phyloP scores from a whole-genome alignment of 2,329 filamentous ascomycete genomes.

The Penicillium fuscoglaucum region DNA sequence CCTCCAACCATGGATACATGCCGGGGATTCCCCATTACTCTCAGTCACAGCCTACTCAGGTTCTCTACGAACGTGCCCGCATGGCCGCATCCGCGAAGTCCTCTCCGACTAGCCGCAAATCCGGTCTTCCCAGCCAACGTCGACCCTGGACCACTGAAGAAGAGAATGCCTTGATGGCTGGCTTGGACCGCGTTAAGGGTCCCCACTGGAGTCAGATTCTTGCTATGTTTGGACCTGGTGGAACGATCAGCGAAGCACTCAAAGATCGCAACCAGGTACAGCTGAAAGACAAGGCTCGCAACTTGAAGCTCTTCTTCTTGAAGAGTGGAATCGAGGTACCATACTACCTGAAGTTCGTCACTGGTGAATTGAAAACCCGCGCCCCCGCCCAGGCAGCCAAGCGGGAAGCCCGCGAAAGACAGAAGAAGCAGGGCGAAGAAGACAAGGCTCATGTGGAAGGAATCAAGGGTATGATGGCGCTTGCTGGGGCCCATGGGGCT shows the following conservation, averaged over 20 bases:
- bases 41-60: conserved; percentile 54
- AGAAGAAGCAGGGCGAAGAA: conserved; percentile 48
- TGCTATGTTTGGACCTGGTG: conserved; percentile 75
- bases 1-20: conserved; percentile 47
- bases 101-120: conserved; percentile 54
- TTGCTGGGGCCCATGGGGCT: conserved; percentile 45
- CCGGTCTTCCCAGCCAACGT: conserved; percentile 58
- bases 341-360: conserved; percentile 82
- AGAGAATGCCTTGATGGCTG: conserved; percentile 85
- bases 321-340: conserved; percentile 91
- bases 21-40: conserved; percentile 49
- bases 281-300: conserved; percentile 87
- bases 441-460: conserved; percentile 51
- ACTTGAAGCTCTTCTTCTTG: conserved; percentile 86
- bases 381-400: conserved; percentile 65
- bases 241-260: conserved; percentile 76
- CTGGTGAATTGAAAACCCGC: conserved; percentile 82
- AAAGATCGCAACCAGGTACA: conserved; percentile 90
- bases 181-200: conserved; percentile 82
- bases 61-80: conserved; percentile 59
- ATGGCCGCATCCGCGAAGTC: conserved; percentile 57
- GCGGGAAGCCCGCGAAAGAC: conserved; percentile 49
- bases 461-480: conserved; percentile 50
- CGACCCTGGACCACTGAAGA: conserved; percentile 87
- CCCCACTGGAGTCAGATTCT: conserved; percentile 94